Conservation (phyloP, 2,329 filamentous ascomycete genomes). For the Ascochyta clinopodiicola region DNA sequence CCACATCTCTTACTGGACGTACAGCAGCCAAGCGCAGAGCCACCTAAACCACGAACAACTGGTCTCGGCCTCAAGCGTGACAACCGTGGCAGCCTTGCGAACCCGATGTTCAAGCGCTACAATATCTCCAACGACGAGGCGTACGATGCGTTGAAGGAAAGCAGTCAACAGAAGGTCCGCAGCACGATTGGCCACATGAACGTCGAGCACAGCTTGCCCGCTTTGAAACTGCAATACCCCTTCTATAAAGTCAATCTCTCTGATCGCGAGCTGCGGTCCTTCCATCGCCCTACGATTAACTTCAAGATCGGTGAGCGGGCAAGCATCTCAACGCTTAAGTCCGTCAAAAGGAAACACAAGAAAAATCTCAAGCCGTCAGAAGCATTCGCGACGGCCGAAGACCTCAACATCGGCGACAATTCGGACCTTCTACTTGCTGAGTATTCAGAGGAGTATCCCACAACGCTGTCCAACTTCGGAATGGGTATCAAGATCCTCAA, state of each 20-base stretch:
- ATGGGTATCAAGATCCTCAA: conserved; percentile 98
- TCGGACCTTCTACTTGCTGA: conserved; percentile 87
- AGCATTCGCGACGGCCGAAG: conserved; percentile 79
- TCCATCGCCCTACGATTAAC: conserved; percentile 80
- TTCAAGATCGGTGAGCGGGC: conserved; percentile 75
- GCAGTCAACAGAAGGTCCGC: conserved; percentile 93
- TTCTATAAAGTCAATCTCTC: conserved; percentile 91
- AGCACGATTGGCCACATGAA: conserved; percentile 88
- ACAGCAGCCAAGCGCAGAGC: conserved; percentile 67
- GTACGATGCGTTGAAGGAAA: conserved; percentile 94
- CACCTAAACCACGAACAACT: conserved; percentile 62
- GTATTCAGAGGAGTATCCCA: conserved; percentile 93
- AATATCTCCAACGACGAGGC: conserved; percentile 97
- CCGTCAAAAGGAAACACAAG: conserved; percentile 77
- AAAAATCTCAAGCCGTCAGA: conserved; percentile 80
- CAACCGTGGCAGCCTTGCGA: conserved; percentile 72
- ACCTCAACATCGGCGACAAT: conserved; percentile 87
- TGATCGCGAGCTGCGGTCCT: conserved; percentile 75
- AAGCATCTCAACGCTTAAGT: conserved; percentile 72
- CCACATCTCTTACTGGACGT: conserved; percentile 85
- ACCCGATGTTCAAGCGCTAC: conserved; percentile 80
- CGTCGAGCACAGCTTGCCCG: conserved; percentile 94
- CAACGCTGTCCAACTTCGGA: conserved; percentile 91
- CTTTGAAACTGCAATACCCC: conserved; percentile 88
- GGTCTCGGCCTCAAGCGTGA: conserved; percentile 68